A percentile compares a stretch with the other conserved stretches of the same genome.
Evolutionary conservation across 2,329 filamentous ascomycete genomes (phyloP).

Genomic region (Fusarium acutatum): DNA sequence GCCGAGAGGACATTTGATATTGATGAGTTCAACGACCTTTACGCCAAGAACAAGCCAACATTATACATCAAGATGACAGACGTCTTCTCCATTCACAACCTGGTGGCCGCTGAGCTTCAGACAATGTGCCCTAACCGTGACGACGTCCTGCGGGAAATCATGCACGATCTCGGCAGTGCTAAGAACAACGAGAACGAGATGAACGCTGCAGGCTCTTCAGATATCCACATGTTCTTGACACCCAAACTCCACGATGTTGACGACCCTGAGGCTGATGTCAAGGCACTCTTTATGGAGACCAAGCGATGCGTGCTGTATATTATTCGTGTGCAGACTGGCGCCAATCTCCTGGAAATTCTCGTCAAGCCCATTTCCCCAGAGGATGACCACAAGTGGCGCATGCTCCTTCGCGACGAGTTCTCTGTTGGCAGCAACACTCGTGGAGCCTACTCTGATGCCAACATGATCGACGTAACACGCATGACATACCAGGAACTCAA

Average conservation of each 20-base stretch:
- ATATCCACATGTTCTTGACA: slow-evolving; percentile 90
- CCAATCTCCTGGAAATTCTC: slow-evolving; percentile 93
- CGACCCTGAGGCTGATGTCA: slow-evolving; percentile 91
- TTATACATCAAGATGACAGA: slow-evolving; percentile 99
- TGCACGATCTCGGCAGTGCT: slow-evolving; percentile 92
- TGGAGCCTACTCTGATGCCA: slow-evolving; percentile 88
- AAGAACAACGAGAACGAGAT: slow-evolving; percentile 97
- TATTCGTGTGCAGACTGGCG: slow-evolving; percentile 91
- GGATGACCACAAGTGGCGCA: slow-evolving; percentile 89
- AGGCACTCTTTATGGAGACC: slow-evolving; percentile 96
- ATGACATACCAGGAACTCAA: slow-evolving; percentile 95
- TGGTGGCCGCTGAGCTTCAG: slow-evolving; percentile 81
- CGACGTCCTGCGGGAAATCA: slow-evolving; percentile 88
- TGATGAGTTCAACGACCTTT: slow-evolving; percentile 98
- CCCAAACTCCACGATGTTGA: slow-evolving; percentile 90
- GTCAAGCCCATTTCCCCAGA: slow-evolving; percentile 87
- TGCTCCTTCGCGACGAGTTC: slow-evolving; percentile 84
- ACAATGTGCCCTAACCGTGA: slow-evolving; percentile 82
- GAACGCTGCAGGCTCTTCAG: slow-evolving; percentile 82
- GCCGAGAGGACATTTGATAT: slow-evolving; percentile 96
- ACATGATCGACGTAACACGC: slow-evolving; percentile 87
- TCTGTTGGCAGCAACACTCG: slow-evolving; percentile 70
- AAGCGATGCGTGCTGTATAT: slow-evolving; percentile 98
- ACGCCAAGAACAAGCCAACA: slow-evolving; percentile 94
- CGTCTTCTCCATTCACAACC: slow-evolving; percentile 93